Base-by-base conservation (phyloP, 2,329 filamentous ascomycete species). In the Aureobasidium uvarum region DNA sequence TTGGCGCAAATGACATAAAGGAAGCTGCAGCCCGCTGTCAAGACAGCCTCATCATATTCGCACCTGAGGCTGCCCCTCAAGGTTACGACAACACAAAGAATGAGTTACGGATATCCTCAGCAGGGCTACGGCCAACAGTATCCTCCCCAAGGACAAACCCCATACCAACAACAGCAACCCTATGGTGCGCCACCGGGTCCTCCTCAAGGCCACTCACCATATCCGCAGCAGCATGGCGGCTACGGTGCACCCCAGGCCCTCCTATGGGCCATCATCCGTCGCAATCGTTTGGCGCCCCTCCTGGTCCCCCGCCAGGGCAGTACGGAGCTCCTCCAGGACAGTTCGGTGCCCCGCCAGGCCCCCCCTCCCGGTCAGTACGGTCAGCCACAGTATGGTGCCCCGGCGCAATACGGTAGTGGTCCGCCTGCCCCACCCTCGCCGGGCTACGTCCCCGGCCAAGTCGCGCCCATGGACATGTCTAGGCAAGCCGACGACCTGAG, bases 391-490 rank as follows among this genome's bases (percentile, higher is more conserved):
- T 77, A 77, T 66, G 74, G 72, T 72, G 36, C 70, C 74, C 65
- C 70, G 60, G 72, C 73, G 38, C 68, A 69, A 31, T 67, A 68
- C 20, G 59, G 58, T n/a, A 28, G 36, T n/a, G 73, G 72, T 6
- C 81, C 84, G 48, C 85, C 89, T 13, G 86, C 88, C 0, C 83
- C 85, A 13, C 85, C 91, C 0, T 90, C 90, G 0, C 77, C 84
- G 0, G 93, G 93, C 41, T 97, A 96, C 72, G 86, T 86, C 2
- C 83, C 89, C 0, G 85, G 86, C 14, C 89, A 90, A 72, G 80
- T 85, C 52, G 89, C 91, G 50, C 82, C 85, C 36, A 80, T 83
- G 20, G 87, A 96, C 69, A 88, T 86, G 55, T 82, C 80, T 3
- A 79, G 81, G 14, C 87, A 95, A 70, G 89, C 91, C 0, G 85